Base-by-base conservation (phyloP, 2,329 filamentous ascomycete species). In the Talaromyces sp. region DNA sequence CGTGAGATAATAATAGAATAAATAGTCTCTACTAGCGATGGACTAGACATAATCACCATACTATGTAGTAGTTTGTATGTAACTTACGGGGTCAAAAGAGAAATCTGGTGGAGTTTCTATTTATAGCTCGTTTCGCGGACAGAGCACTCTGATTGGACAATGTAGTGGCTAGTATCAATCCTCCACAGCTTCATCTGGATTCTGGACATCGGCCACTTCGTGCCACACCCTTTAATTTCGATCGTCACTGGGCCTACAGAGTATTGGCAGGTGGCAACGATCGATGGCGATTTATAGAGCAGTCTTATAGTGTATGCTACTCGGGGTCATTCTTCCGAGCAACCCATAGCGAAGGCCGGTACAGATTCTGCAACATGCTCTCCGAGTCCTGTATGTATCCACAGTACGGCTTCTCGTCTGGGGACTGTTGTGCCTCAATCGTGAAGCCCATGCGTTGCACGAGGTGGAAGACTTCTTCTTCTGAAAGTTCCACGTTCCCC, bases 281-380 rank as follows among this genome's bases (percentile, higher is more conserved):
- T 28, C 25, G n/a, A n/a, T n/a, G n/a, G n/a, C n/a, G n/a, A n/a
- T n/a, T n/a, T n/a, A n/a, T n/a, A n/a, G n/a, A n/a, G n/a, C n/a
- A n/a, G n/a, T n/a, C n/a, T n/a, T n/a, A n/a, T n/a, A n/a, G n/a
- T n/a, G n/a, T n/a, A n/a, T n/a, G n/a, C n/a, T n/a, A 40, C 12
- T 56, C 33, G 9, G 3, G 7, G 40, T 46, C n/a, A 8, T 5
- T 35, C 78, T 96, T 99, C 65, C 88, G 85, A 37, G 91, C 93
- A 31, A 96, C 81, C 95, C 95, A 99, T 66, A 90, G 87, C 61
- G 87, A 90, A 16, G 91, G 91, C 65, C 81, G 82, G 75, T 98
- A 99, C 5, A 85, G 83, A 62, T 89, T 95, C 73, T 89, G 88
- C 69, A 97, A 78, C 91, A 99, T 95, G 71, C 92, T 96, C 59